Conservation (phyloP, 2,329 filamentous ascomycete species). For the Lecanicillium sp. region DNA sequence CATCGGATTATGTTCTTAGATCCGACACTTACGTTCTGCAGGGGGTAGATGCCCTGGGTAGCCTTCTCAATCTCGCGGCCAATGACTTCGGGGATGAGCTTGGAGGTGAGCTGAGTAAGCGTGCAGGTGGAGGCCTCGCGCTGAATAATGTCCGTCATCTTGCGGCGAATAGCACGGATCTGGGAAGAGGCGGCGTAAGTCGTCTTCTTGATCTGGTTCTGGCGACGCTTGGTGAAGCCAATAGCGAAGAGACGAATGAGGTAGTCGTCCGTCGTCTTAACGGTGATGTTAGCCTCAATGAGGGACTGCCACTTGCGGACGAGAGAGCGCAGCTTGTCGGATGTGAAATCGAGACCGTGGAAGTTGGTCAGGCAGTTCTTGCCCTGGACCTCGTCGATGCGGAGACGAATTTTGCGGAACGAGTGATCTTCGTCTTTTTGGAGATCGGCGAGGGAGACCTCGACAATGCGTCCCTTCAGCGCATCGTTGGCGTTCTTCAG, state of each 20-base stretch:
- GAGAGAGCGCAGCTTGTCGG: constrained; percentile 97
- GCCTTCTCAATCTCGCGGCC: constrained; percentile 99
- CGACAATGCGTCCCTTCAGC: constrained; percentile 97
- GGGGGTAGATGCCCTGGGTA: constrained; percentile 98
- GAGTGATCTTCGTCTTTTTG: constrained; percentile 99
- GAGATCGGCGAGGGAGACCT: constrained; percentile 97
- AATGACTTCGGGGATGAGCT: constrained; percentile 99
- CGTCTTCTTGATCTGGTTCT: constrained; percentile 99
- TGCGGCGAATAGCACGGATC: constrained; percentile 96
- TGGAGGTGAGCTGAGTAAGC: constrained; percentile 91
- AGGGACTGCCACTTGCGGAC: constrained; percentile 99
- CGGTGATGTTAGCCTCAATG: constrained; percentile 98
- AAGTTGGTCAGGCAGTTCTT: constrained; percentile 99
- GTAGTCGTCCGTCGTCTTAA: constrained; percentile 99
- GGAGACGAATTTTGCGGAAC: constrained; percentile 99
- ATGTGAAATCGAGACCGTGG: constrained; percentile 99
- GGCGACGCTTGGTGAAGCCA: constrained; percentile 97
- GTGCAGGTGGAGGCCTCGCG: constrained; percentile 93
- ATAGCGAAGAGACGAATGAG: constrained; percentile 98
- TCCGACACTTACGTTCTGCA: constrained; percentile 79
- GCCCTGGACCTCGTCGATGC: constrained; percentile 97
- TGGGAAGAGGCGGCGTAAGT: constrained; percentile 96
- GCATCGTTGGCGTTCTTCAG: constrained; percentile 99
- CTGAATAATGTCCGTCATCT: constrained; percentile 99
- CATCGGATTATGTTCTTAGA: not conserved